Evolutionary conservation across 2,329 filamentous ascomycete genomes (phyloP).

Genomic region (Chaetomium strumarium): DNA sequence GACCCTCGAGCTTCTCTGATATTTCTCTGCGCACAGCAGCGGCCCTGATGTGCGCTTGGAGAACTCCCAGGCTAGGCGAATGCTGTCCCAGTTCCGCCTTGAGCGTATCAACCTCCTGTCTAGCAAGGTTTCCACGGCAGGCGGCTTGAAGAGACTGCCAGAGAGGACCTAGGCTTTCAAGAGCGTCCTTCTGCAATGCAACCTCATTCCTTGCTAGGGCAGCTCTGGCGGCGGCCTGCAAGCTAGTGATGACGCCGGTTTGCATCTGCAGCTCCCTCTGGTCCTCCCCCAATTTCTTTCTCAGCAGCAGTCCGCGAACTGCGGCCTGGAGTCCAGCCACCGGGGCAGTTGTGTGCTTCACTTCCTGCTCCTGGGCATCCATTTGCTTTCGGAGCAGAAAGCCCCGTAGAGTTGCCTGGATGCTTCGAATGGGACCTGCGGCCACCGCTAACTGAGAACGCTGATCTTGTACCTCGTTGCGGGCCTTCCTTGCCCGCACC

Average conservation of each 20-base stretch:
- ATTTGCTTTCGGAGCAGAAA: slow-evolving; percentile 57
- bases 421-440: slow-evolving; percentile 56
- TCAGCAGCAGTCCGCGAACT: slow-evolving; percentile 59
- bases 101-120: slow-evolving; percentile 39
- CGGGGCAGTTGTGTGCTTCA: slow-evolving; percentile 44
- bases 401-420: slow-evolving; percentile 62
- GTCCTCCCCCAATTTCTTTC: slow-evolving; percentile 50
- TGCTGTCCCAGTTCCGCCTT: slow-evolving; percentile 45
- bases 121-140: slow-evolving; percentile 43
- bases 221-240: slow-evolving; percentile 64
- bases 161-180: slow-evolving; percentile 43
- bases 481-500: slow-evolving; percentile 61
- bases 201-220: slow-evolving; percentile 53
- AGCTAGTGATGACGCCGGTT: slow-evolving; percentile 42
- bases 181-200: slow-evolving; percentile 43
- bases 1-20: slow-evolving; percentile 40
- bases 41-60: slow-evolving; percentile 51
- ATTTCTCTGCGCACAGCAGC: slow-evolving; percentile 48
- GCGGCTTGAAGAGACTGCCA: slow-evolving; percentile 47
- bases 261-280: slow-evolving; percentile 47
- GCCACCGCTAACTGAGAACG: slow-evolving; percentile 56
- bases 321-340: slow-evolving; percentile 59
- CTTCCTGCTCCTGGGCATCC: slow-evolving; percentile 50
- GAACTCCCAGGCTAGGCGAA: slow-evolving; percentile 35
- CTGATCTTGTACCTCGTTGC: slow-evolving; percentile 51